phyloP scores from a whole-genome alignment of 75 land plant species.

The Cupressus sempervirens region DNA sequence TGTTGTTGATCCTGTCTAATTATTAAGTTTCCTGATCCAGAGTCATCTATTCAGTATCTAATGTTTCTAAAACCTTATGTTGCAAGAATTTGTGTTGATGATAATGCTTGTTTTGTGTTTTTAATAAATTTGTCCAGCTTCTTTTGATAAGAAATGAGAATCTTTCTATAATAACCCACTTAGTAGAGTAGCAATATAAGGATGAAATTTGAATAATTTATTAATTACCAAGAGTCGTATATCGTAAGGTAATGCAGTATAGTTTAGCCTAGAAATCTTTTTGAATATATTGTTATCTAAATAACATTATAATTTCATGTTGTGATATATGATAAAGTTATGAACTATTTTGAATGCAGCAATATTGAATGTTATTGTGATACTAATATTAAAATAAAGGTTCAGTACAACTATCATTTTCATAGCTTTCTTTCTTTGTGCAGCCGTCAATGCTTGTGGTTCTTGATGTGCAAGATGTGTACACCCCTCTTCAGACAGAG shows the following conservation, averaged over 20 bases:
- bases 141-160: too few relatives aligned
- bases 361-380: not conserved
- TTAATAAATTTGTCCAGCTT: too few relatives aligned
- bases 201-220: too few relatives aligned
- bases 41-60: not conserved
- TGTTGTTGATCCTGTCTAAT: too few relatives aligned
- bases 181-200: too few relatives aligned
- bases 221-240: too few relatives aligned
- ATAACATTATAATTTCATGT: not conserved
- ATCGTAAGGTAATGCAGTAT: not conserved
- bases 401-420: not conserved
- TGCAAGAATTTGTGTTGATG: too few relatives aligned
- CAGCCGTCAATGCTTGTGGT: conserved; percentile 99
- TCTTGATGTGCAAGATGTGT: conserved; percentile 96
- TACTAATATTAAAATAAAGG: not conserved
- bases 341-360: not conserved
- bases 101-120: too few relatives aligned
- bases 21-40: not conserved
- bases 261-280: not conserved
- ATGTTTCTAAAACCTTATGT: too few relatives aligned
- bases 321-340: not conserved
- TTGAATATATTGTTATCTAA: not conserved
- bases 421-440: conserved; percentile 12
- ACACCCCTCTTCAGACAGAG: conserved; percentile 82
- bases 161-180: too few relatives aligned